phyloP scores from a whole-genome alignment of 352 stramenopile species.

The Phytophthora quininea region DNA sequence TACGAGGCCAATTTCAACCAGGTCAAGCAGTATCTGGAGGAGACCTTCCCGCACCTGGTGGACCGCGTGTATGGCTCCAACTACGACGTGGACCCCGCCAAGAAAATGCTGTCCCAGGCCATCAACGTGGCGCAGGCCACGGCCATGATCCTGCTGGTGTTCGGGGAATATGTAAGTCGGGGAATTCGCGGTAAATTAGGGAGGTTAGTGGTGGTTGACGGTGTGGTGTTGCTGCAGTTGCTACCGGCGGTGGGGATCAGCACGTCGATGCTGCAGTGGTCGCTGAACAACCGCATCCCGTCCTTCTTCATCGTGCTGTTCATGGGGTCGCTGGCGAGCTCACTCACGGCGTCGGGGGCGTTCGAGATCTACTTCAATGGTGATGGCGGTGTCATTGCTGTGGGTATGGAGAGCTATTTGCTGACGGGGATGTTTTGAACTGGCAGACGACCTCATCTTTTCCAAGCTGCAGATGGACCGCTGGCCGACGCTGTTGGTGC shows the following conservation, averaged over 20 bases:
- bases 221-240: conserved; percentile 36
- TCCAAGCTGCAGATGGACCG: conserved; percentile 70
- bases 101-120: conserved; percentile 47
- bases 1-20: conserved; percentile 84
- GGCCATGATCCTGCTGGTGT: conserved; percentile 65
- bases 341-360: conserved; percentile 68
- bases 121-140: conserved; percentile 56
- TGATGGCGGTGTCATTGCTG: conserved; percentile 25
- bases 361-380: conserved; percentile 89
- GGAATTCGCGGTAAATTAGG: background rate
- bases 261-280: conserved; percentile 61
- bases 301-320: conserved; percentile 74
- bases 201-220: background rate
- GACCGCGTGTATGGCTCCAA: conserved; percentile 69
- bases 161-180: conserved; percentile 64
- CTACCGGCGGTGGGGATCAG: conserved; percentile 55
- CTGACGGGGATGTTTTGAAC: too few relatives aligned
- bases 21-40: conserved; percentile 69
- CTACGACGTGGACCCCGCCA: conserved; percentile 61
- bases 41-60: conserved; percentile 75
- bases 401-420: background rate
- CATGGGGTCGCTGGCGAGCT: conserved; percentile 65
- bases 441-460: conserved; percentile 70
- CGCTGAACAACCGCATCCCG: conserved; percentile 71
- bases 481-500: conserved; percentile 76